Base-by-base conservation (phyloP, 176 grass and related monocot species). In the Bolboschoenus planiculmis region DNA sequence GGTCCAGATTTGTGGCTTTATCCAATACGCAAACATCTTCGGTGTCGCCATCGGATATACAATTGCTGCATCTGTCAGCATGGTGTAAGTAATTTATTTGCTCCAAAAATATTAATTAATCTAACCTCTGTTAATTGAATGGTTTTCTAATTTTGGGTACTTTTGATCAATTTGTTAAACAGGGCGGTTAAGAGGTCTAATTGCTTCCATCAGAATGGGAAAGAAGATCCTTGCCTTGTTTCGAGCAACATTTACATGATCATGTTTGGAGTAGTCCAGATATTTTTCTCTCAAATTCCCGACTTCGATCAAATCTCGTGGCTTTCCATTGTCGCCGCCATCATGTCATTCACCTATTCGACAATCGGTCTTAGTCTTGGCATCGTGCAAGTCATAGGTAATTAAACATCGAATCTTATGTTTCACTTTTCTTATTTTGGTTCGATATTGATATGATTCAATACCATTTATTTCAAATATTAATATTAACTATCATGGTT, bases 341-440 rank as follows among this genome's bases (percentile, higher is more conserved):
- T 93, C 86, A 99, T 99, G 97, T 99, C 93, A 30, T 99, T 99
- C 91, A 96, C 91, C 54, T 99, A 99, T 87, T 99, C 97, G 2
- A 34, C 78, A 68, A 99, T 99, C 47, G 93, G 93, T 16, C 89
- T 99, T 18, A 59, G 68, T 65, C 93, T 99, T 2, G 89, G 97
- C 83, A 53, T 99, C 47, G 84, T 91, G 9, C 91, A 95, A 85
- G 97, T 99, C 2, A 67, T 98, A 27, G 53, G 92, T n/a, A n/a
- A n/a, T n/a, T 94, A 84, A 56, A 21, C 53, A 20, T 60, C 27
- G 58, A 31, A 16, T 15, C 3, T 53, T 55, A 16, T 23, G 10
- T 34, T 56, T 4, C 20, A 59, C 53, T 53, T 60, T 34, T 27
- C 18, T 64, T 24, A 1, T 11, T 18, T 15, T 2, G 18, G 31